phyloP scores from a whole-genome alignment of 2,329 filamentous ascomycete species.

The Gnomoniopsis smithogilvyi region DNA sequence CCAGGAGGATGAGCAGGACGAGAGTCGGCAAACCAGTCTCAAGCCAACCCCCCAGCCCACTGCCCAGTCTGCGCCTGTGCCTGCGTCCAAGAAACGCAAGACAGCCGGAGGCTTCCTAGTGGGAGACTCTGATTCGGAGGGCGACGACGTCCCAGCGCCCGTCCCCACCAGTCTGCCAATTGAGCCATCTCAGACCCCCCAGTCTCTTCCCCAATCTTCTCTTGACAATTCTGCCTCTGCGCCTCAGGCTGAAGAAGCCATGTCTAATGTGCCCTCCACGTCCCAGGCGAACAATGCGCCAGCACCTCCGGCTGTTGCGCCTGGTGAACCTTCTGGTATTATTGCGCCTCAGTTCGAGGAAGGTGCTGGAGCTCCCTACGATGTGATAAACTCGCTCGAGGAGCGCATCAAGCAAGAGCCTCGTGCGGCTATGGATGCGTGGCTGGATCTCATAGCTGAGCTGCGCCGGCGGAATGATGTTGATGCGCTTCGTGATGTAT shows the following conservation, averaged over 20 bases:
- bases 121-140: constrained; percentile 58
- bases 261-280: constrained; percentile 31
- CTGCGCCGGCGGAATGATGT: constrained; percentile 78
- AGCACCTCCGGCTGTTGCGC: constrained; percentile 24
- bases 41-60: constrained; percentile 31
- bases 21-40: constrained; percentile 8
- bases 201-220: constrained; percentile 18
- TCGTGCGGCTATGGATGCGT: constrained; percentile 87
- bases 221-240: constrained; percentile 21
- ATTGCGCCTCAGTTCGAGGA: constrained; percentile 59
- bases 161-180: constrained; percentile 21
- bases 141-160: constrained; percentile 32
- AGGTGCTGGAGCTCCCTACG: constrained; percentile 44
- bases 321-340: constrained; percentile 35
- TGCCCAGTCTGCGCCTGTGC: constrained; percentile 18
- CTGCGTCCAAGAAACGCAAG: constrained; percentile 52
- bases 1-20: constrained; percentile 3
- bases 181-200: constrained; percentile 17
- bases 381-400: constrained; percentile 53
- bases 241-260: constrained; percentile 25
- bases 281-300: constrained; percentile 21
- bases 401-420: constrained; percentile 90
- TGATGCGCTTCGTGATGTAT: constrained; percentile 75
- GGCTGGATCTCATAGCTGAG: constrained; percentile 83
- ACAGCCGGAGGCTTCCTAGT: constrained; percentile 59